These are phyloP conservation scores for Zalerion maritima DNA, from an alignment of 495 filamentous ascomycete genomes.

Conservation along the genomic window DNA sequence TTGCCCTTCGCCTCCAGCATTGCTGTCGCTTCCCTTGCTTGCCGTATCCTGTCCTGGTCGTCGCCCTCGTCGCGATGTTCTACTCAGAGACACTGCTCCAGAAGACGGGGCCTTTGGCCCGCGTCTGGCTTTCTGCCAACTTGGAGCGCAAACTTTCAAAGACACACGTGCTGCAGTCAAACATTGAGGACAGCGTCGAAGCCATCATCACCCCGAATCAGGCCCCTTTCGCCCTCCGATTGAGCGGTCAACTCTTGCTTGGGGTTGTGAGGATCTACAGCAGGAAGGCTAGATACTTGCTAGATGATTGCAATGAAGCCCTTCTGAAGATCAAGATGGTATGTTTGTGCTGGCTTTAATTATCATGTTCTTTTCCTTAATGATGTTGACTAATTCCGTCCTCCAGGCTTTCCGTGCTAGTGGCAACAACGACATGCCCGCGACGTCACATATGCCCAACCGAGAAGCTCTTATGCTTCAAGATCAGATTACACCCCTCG, in stretches of 20 bases:
- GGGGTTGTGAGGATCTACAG: conserved; percentile 97
- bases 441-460: conserved; percentile 43
- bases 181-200: conserved; percentile 82
- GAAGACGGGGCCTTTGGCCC: conserved; percentile 91
- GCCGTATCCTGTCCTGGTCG: conserved; percentile 7
- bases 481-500: conserved; percentile 78
- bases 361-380: conserved; percentile 1
- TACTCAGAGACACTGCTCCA: conserved; percentile 93
- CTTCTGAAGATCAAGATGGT: conserved; percentile 98
- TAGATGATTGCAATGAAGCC: conserved; percentile 96
- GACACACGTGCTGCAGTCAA: conserved; percentile 79
- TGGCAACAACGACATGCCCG: conserved; percentile 67
- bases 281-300: conserved; percentile 84
- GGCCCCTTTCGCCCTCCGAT: conserved; percentile 84
- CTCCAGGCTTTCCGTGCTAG: conserved; percentile 60
- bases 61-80: conserved; percentile 60
- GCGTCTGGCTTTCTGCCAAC: conserved; percentile 96
- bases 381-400: conserved; percentile 18
- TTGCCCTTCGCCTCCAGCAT: conserved; percentile 16
- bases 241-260: conserved; percentile 85
- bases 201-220: conserved; percentile 89
- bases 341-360: conserved; percentile 10
- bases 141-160: conserved; percentile 95
- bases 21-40: conserved; percentile 12
- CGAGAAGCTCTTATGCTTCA: conserved; percentile 65